Conservation (phyloP, 1,284 basidiomycete genomes). For the Pseudomicrostroma phylloplanum region DNA sequence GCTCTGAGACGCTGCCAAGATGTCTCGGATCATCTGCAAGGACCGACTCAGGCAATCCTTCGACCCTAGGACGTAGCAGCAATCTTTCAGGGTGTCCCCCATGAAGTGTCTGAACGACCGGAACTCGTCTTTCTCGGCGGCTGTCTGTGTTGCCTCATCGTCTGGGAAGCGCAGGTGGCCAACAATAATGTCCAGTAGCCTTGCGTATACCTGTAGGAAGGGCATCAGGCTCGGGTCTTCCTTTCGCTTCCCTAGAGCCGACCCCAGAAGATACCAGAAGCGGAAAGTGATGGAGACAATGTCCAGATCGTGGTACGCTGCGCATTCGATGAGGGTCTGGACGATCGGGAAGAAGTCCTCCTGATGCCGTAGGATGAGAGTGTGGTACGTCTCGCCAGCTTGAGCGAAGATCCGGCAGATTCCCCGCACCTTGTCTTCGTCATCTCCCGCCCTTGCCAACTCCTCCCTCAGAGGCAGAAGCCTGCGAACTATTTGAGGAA, state of each 20-base stretch:
- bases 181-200: conserved; percentile 80
- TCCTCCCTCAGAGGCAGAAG: conserved; percentile 32
- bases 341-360: conserved; percentile 88
- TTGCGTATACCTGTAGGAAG: conserved; percentile 73
- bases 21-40: conserved; percentile 71
- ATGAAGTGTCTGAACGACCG: conserved; percentile 92
- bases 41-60: conserved; percentile 74
- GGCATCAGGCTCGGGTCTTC: conserved; percentile 47
- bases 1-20: conserved; percentile 55
- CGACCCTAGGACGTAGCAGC: conserved; percentile 86
- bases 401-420: conserved; percentile 87
- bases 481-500: conserved; percentile 73
- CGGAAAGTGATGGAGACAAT: conserved; percentile 96
- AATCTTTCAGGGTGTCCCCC: conserved; percentile 98
- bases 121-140: conserved; percentile 88
- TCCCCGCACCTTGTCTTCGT: conserved; percentile 76
- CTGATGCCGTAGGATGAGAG: conserved; percentile 80
- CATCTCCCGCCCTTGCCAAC: conserved; percentile 44
- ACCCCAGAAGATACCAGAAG: conserved; percentile 77
- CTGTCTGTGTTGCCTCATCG: conserved; percentile 61
- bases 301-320: conserved; percentile 86
- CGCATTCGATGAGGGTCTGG: conserved; percentile 87
- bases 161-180: conserved; percentile 84
- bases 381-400: conserved; percentile 89
- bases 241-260: conserved; percentile 17